These are phyloP conservation scores for Ambrosia trifida DNA, from an alignment of 129 eudicot genomes.

Conservation along the genomic window DNA sequence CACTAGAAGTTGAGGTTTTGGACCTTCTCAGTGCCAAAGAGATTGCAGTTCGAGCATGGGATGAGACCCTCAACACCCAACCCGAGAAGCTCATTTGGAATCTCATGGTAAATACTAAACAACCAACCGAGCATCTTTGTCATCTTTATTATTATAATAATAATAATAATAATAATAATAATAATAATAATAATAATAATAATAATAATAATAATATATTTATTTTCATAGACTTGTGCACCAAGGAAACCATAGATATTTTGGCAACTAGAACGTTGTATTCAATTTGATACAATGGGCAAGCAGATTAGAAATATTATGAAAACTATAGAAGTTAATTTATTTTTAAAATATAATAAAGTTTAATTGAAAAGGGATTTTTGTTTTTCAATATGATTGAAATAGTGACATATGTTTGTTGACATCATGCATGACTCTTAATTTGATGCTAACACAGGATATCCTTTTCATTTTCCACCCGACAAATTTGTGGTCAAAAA, in stretches of 20 bases:
- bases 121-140: not conserved
- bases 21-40: constrained; percentile 83
- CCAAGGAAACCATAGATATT: not conserved
- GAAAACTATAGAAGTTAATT: not conserved
- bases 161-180: no score
- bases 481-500: not conserved
- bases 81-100: constrained; percentile 99
- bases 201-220: no score
- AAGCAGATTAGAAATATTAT: not conserved
- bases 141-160: not conserved
- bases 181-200: no score
- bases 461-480: not conserved
- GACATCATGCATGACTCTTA: constrained; percentile 25
- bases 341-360: not conserved
- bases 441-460: not conserved
- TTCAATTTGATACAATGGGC: not conserved
- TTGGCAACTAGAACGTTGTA: not conserved
- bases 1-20: constrained; percentile 86
- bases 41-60: constrained; percentile 96
- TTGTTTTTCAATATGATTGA: not conserved
- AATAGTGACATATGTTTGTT: constrained; percentile 11
- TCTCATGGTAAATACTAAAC: constrained; percentile 63
- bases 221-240: not conserved
- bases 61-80: constrained; percentile 83
- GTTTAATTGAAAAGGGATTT: no score